Evolutionary conservation across 441 rosid genomes (phyloP), one percentile per base, ranked within the genome.

Genomic region (Manihot esculenta): DNA sequence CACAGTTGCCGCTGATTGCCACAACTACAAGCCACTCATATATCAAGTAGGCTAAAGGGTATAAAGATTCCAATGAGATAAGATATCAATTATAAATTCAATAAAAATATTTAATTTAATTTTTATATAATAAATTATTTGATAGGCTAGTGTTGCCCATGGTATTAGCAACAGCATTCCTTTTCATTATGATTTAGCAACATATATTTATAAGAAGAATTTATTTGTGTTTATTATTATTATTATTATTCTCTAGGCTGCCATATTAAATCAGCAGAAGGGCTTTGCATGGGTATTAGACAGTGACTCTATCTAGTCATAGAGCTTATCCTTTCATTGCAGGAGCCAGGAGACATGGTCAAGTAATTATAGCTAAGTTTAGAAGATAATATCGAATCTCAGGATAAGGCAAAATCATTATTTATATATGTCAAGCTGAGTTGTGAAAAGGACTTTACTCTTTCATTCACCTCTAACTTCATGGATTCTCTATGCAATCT

Each of bases 361-460:
- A 66, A 27, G 49, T 24, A 69, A 77, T 72, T 67, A n/a, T 68
- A 71, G 66, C 21, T 75, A 74, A 59, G 41, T 57, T 24, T 49
- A 68, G 56, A 63, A 72, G 84, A 80, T 80, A 80, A 80, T 48
- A 41, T 68, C 70, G 83, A 81, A 81, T 81, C 79, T 81, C 6
- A 50, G 70, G 84, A 81, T 78, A 81, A 78, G 81, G 72, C 74
- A 50, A 3, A n/a, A 33, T 33, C 38, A 61, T 55, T 20, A 17
- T 38, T 1, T 38, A 5, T 61, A 38, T 61, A 48, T 64, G 77
- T 60, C 73, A 68, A 66, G 45, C 23, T 64, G 74, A 54, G 50
- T 64, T 62, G 66, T 27, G 73, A 77, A 57, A 24, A 42, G 23
- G 75, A 66, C 74, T 21, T 42, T n/a, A 1, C 51, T 58, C 13